phyloP scores from a whole-genome alignment of 768 basidiomycete species.

The Phaffia tasmanica region DNA sequence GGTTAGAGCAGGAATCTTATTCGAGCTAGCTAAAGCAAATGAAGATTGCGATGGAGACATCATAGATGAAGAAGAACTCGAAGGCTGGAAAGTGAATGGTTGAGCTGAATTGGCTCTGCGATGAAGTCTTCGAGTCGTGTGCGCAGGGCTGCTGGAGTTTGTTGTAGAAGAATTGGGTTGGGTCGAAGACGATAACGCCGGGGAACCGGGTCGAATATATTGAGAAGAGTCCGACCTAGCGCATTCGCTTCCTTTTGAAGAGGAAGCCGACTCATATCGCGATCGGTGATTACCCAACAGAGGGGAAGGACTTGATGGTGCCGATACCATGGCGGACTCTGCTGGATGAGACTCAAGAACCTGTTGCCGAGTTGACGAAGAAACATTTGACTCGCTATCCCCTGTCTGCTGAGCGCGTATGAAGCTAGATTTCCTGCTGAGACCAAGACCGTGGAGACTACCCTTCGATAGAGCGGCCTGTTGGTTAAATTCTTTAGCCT shows the following conservation, averaged over 20 bases:
- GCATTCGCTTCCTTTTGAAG: neutral
- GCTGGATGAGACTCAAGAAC: constrained; percentile 15
- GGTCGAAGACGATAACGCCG: neutral
- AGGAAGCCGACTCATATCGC: neutral
- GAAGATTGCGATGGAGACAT: neutral
- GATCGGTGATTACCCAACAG: neutral
- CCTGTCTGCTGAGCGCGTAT: neutral
- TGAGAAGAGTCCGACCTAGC: neutral
- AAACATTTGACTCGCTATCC: neutral
- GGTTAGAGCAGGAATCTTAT: neutral
- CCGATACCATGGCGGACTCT: constrained; percentile 1
- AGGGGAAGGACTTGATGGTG: constrained; percentile 15
- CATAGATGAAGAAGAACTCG: neutral
- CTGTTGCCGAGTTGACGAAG: constrained; percentile 7
- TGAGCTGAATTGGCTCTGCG: constrained; percentile 17
- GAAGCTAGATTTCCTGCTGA: neutral
- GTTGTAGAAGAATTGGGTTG: too few relatives aligned
- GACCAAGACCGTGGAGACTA: neutral
- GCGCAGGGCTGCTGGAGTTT: neutral
- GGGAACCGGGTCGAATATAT: too few relatives aligned
- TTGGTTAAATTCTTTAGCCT: neutral
- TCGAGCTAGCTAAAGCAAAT: neutral
- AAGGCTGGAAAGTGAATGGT: constrained; percentile 21
- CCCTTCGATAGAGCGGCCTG: neutral
- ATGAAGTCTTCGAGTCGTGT: constrained; percentile 8